A percentile compares a stretch with the other conserved stretches of the same genome.
Evolutionary conservation across 495 filamentous ascomycete species (phyloP).

Genomic region (Trichocladium uniseriatum): DNA sequence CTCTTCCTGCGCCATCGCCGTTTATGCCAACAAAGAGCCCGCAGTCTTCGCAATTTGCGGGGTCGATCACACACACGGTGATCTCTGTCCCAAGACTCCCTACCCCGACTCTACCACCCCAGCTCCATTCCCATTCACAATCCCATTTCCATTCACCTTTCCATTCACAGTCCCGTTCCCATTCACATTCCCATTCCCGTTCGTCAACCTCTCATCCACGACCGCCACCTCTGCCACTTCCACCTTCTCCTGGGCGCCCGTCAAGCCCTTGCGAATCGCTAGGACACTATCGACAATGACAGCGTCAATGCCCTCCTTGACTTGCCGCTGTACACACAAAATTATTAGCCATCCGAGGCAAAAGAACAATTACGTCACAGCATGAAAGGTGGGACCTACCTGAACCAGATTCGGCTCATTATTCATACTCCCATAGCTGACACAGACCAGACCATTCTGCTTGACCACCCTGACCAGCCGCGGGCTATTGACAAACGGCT

Average conservation of each 20-base stretch:
- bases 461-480: constrained; percentile 94
- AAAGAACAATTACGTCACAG: too few species aligned
- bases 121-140: constrained; percentile 1
- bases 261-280: constrained; percentile 52
- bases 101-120: neutral
- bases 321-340: constrained; percentile 65
- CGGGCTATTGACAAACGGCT: constrained; percentile 78
- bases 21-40: neutral
- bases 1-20: neutral
- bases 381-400: too few species aligned
- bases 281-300: constrained; percentile 93
- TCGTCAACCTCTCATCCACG: neutral
- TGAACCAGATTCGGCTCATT: constrained; percentile 79
- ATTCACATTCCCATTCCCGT: neutral
- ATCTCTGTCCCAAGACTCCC: too few species aligned
- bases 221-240: neutral
- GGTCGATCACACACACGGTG: too few species aligned
- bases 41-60: too few species aligned
- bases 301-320: constrained; percentile 89
- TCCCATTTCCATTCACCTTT: neutral
- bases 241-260: constrained; percentile 21
- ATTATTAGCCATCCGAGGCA: neutral
- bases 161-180: too few species aligned
- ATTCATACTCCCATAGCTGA: constrained; percentile 86
- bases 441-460: constrained; percentile 85